Evolutionary conservation across 139 green algal species (phyloP), one percentile per base, ranked within the genome.

Genomic region (Marvania coccoides): DNA sequence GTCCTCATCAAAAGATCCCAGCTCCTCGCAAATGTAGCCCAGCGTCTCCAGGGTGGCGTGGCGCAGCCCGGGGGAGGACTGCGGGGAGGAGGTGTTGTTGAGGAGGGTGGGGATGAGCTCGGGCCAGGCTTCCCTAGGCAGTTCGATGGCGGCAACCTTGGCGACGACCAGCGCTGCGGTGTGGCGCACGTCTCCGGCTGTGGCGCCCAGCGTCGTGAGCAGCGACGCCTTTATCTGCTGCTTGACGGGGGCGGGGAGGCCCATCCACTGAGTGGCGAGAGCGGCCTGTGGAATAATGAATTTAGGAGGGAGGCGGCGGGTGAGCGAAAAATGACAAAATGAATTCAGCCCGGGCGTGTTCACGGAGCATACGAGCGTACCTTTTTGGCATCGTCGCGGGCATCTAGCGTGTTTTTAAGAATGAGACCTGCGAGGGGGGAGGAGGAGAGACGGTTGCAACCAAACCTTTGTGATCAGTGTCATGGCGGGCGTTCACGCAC

Each of bases 21-120:
- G 86, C 80, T 98, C 92, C 80, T 98, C 94, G 70, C 94, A 98
- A 2, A 98, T 72, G 69, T 95, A 98, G 12, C 94, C 94, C 40
- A 99, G 74, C 1, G 89, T 56, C 78, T 96, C 86, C 24, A 98
- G 81, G 6, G 92, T 96, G 15, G 83, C 75, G 61, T 94, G 85
- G 24, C 93, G 76, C 56, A 96, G 73, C 45, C 65, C 76, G 24
- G 39, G 61, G 9, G 69, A 55, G 5, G 70, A 42, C 15, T 59
- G 37, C 14, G 61, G 12, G 23, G 58, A 46, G 3, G 39, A 46
- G 71, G 84, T 86, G 65, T 84, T 85, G n/a, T 55, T 28, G 30
- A 91, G 72, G 55, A 95, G 72, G 4, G 54, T 71, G 2, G 51
- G 19, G 6, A 99, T 81, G 13, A 99, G 79, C 6, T 93, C 83